phyloP scores from a whole-genome alignment of 805 yeast genomes.

The Candida verbasci region DNA sequence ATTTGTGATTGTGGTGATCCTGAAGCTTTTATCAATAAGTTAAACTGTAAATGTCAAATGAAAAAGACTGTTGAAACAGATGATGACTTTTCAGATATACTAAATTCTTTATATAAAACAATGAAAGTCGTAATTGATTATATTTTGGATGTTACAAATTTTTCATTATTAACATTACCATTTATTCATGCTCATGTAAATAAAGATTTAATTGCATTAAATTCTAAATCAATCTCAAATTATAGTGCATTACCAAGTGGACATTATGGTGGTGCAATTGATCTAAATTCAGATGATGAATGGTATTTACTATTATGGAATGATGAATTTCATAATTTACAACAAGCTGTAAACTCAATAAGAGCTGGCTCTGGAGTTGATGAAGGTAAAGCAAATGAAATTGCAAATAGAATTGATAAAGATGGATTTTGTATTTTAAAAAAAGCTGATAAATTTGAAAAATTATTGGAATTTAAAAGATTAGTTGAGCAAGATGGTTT shows the following conservation, averaged over 20 bases:
- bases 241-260: conserved; percentile 25
- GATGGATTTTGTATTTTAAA: conserved; percentile 49
- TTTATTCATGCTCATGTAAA: conserved; percentile 28
- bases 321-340: conserved; percentile 66
- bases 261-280: conserved; percentile 29
- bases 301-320: conserved; percentile 67
- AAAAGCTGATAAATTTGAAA: conserved; percentile 18
- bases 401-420: conserved; percentile 44
- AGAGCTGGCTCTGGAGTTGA: conserved; percentile 24
- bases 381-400: conserved; percentile 22
- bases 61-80: conserved; percentile 5
- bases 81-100: conserved; percentile 13
- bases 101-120: conserved; percentile 19
- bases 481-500: conserved; percentile 46
- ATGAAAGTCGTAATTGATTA: conserved; percentile 36
- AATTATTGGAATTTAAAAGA: conserved; percentile 29
- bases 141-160: conserved; percentile 39
- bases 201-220: conserved; percentile 18
- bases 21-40: conserved; percentile 52
- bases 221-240: conserved; percentile 25
- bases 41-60: conserved; percentile 47
- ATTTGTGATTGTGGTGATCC: conserved; percentile 74
- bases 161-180: conserved; percentile 37
- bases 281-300: conserved; percentile 24
- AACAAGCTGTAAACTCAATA: conserved; percentile 50